A percentile compares a stretch with the other conserved stretches of the same genome.
Evolutionary conservation across 2,329 filamentous ascomycete genomes (phyloP).

Genomic region (Penicillium glabrum): DNA sequence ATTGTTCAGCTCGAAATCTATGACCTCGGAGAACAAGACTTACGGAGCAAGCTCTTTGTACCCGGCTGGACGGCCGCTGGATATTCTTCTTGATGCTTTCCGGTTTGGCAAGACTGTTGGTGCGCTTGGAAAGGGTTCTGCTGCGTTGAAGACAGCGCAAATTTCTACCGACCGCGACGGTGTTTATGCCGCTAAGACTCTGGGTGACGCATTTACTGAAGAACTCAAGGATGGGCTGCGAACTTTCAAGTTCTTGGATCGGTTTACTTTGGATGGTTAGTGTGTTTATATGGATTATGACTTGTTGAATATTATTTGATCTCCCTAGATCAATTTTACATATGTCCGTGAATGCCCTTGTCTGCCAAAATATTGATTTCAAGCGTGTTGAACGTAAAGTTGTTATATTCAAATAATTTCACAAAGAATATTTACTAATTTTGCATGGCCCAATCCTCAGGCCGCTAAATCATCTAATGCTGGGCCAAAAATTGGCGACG

Average conservation of each 20-base stretch:
- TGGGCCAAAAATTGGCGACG: conserved; percentile 1
- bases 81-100: conserved; percentile 65
- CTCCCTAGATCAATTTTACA: background rate
- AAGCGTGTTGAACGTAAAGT: background rate
- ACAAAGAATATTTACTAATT: background rate
- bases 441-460: background rate
- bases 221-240: conserved; percentile 59
- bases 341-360: too few species aligned
- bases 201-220: conserved; percentile 42
- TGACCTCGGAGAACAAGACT: conserved; percentile 14
- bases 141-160: conserved; percentile 44
- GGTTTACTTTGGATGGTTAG: conserved; percentile 59
- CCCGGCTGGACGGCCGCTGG: conserved; percentile 61
- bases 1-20: conserved; percentile 45
- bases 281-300: background rate
- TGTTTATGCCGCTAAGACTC: conserved; percentile 33
- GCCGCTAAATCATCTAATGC: background rate
- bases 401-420: background rate
- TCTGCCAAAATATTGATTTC: too few species aligned
- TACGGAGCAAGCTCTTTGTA: conserved; percentile 58
- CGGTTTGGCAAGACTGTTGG: conserved; percentile 70
- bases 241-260: conserved; percentile 65
- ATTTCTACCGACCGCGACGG: conserved; percentile 41
- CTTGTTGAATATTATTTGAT: background rate
- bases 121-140: conserved; percentile 52